These are phyloP conservation scores for Skeletonema grethae DNA, from an alignment of 108 stramenopile species.

Conservation along the genomic window DNA sequence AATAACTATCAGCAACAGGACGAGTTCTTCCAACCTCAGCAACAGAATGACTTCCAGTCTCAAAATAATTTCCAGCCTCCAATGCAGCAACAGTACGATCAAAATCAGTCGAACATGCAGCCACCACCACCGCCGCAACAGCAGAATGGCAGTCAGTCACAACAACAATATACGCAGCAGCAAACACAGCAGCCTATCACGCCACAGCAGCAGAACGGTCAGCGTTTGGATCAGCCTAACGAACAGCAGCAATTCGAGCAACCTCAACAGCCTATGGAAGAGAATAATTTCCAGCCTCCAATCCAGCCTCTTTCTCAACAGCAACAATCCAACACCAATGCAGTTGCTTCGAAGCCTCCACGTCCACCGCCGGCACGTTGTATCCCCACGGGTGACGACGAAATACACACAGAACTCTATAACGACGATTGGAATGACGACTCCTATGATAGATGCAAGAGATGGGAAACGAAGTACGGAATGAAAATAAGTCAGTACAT, in stretches of 20 bases:
- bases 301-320: not conserved
- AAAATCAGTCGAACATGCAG: not conserved
- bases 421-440: constrained; percentile 30
- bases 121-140: not conserved
- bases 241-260: not conserved
- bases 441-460: constrained; percentile 15
- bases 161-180: not conserved
- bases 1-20: too few species aligned
- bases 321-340: not conserved
- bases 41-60: too few species aligned
- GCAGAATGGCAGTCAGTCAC: not conserved
- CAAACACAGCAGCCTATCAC: not conserved
- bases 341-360: constrained; percentile 2
- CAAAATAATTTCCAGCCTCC: not conserved
- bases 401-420: constrained; percentile 10
- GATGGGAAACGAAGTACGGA: constrained; percentile 18
- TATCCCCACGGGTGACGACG: constrained; percentile 23
- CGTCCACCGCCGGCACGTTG: constrained; percentile 21
- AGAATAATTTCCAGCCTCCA: not conserved
- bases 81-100: not conserved
- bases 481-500: constrained; percentile 15
- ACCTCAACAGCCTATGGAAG: not conserved
- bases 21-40: too few species aligned
- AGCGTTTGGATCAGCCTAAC: too few species aligned
- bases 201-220: not conserved